phyloP scores from a whole-genome alignment of 768 basidiomycete species.

The button mushroom (Agaricus bisporus) region DNA sequence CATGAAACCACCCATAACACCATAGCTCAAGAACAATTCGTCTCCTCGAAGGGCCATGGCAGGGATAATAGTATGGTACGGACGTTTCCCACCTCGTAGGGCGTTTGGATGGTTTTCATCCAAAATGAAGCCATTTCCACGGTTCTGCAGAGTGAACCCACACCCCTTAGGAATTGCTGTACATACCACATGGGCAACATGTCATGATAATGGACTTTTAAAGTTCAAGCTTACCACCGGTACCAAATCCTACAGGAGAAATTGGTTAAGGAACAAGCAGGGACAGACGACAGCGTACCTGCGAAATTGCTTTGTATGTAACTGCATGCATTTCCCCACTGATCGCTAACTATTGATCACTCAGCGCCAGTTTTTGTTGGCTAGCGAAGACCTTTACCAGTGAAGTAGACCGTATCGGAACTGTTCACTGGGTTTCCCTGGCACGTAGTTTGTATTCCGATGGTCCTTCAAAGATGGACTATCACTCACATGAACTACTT shows the following conservation, averaged over 20 bases:
- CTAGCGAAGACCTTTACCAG: conserved; percentile 38
- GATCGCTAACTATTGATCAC: conserved; percentile 56
- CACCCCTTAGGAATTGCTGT: conserved; percentile 87
- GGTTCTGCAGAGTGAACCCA: conserved; percentile 95
- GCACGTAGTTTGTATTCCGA: conserved; percentile 9
- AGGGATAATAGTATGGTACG: conserved; percentile 92
- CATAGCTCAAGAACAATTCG: conserved; percentile 84
- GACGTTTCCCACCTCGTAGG: conserved; percentile 77
- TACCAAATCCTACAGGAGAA: conserved; percentile 63
- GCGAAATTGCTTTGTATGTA: conserved; percentile 86
- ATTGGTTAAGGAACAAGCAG: background rate
- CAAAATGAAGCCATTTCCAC: conserved; percentile 81
- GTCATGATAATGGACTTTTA: background rate
- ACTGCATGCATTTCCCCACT: conserved; percentile 88
- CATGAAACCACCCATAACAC: conserved; percentile 93
- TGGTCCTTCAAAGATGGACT: background rate
- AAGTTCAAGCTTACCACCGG: conserved; percentile 48
- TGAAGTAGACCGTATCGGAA: conserved; percentile 94
- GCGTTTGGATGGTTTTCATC: conserved; percentile 81
- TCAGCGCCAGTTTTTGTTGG: background rate
- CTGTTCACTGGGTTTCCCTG: conserved; percentile 80
- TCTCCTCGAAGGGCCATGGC: conserved; percentile 72
- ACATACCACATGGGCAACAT: background rate
- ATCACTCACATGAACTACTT: conserved; percentile 56
- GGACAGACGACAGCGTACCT: conserved; percentile 35